These are phyloP conservation scores for Candida namnaoensis DNA, from an alignment of 805 yeast species.

Conservation along the genomic window DNA sequence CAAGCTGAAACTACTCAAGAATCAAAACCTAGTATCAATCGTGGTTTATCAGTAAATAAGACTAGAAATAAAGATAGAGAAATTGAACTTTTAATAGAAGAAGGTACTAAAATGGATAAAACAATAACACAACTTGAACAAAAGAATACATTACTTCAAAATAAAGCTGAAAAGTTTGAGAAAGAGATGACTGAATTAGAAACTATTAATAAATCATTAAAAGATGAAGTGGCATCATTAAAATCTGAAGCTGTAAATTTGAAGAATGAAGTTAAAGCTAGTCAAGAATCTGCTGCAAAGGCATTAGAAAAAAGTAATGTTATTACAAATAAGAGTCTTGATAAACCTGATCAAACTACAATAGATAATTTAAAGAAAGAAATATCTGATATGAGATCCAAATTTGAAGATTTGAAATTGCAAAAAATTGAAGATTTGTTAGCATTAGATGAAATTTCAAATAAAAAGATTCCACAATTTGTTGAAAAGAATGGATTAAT, in stretches of 20 bases:
- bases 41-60: constrained; percentile 18
- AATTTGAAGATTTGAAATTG: constrained; percentile 37
- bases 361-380: constrained; percentile 26
- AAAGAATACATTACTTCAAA: constrained; percentile 15
- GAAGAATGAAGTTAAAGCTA: constrained; percentile 4
- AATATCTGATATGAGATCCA: constrained; percentile 39
- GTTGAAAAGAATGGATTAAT: constrained; percentile 34
- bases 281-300: neutral
- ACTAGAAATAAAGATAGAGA: constrained; percentile 31
- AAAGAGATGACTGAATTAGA: constrained; percentile 12
- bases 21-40: neutral
- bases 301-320: too few species aligned
- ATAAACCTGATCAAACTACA: constrained; percentile 17
- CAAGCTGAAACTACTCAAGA: neutral
- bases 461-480: constrained; percentile 21
- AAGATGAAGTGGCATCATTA: neutral
- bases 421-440: constrained; percentile 19
- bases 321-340: too few species aligned
- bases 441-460: constrained; percentile 13
- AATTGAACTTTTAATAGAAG: constrained; percentile 33
- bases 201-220: constrained; percentile 11
- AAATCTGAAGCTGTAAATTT: neutral
- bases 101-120: constrained; percentile 40
- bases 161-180: constrained; percentile 18
- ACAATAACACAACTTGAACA: constrained; percentile 29